Evolutionary conservation across 306 rosid genomes (phyloP).

Genomic region (Trichosanthes cucumerina): DNA sequence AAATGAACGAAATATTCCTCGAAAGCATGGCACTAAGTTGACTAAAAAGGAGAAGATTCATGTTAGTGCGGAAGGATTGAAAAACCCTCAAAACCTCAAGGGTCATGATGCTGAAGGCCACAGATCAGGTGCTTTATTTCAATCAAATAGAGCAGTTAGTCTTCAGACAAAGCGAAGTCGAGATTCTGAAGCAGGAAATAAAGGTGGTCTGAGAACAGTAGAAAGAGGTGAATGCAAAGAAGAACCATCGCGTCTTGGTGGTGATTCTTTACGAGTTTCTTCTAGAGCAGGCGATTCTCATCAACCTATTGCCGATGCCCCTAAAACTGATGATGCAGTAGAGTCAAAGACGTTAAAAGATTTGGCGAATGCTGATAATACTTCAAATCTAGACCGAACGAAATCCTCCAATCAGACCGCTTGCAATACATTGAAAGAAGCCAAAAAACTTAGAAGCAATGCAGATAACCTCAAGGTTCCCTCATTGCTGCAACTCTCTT

Average conservation of each 20-base stretch:
- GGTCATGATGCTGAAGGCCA: slow-evolving; percentile 27
- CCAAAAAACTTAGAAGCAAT: slow-evolving; percentile 42
- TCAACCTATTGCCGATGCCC: slow-evolving; percentile 24
- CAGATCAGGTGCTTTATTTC: slow-evolving; percentile 24
- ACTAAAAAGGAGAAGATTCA: slow-evolving; percentile 21
- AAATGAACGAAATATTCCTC: slow-evolving; percentile 18
- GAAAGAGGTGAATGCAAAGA: slow-evolving; percentile 18
- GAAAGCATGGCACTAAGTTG: slow-evolving; percentile 13
- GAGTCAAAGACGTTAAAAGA: slow-evolving; percentile 26
- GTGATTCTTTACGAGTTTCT: not conserved
- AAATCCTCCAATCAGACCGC: slow-evolving; percentile 37
- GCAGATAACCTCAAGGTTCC: slow-evolving; percentile 65
- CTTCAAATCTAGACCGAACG: slow-evolving; percentile 31
- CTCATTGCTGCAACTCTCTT: slow-evolving; percentile 16
- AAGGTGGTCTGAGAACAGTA: slow-evolving; percentile 12
- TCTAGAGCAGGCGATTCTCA: slow-evolving; percentile 9
- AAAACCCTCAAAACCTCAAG: slow-evolving; percentile 23
- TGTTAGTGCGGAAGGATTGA: slow-evolving; percentile 24
- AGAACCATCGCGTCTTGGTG: not conserved
- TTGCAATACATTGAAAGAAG: slow-evolving; percentile 41
- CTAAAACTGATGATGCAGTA: slow-evolving; percentile 22
- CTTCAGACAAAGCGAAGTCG: slow-evolving; percentile 23
- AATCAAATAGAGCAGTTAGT: slow-evolving; percentile 21
- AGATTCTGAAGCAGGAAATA: slow-evolving; percentile 30
- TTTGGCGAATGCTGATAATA: slow-evolving; percentile 22